phyloP scores from a whole-genome alignment of 768 basidiomycete species.

The Podaxis sp. region DNA sequence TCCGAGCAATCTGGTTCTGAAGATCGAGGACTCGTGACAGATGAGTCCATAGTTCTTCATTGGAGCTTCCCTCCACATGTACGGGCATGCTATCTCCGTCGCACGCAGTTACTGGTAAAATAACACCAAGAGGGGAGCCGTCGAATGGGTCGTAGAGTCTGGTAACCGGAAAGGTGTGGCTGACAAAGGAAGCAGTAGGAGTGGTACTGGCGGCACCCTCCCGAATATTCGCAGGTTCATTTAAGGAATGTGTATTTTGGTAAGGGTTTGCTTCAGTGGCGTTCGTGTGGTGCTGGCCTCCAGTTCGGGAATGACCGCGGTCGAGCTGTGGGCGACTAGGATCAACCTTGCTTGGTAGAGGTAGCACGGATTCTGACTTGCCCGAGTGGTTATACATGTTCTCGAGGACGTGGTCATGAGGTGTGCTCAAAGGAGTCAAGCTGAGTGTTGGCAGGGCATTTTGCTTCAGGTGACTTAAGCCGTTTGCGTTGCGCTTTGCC shows the following conservation, averaged over 20 bases:
- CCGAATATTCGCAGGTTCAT: conserved; percentile 5
- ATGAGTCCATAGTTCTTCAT: conserved; percentile 62
- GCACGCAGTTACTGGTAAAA: background rate
- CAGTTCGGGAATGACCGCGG: background rate
- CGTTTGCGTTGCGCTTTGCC: conserved; percentile 4
- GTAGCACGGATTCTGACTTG: conserved; percentile 6
- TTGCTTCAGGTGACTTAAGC: conserved; percentile 5
- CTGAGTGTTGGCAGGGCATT: background rate
- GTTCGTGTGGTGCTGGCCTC: background rate
- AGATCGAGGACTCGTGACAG: conserved; percentile 68
- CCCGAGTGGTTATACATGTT: conserved; percentile 4
- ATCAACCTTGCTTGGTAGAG: conserved; percentile 2
- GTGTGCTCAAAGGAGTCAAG: conserved; percentile 9
- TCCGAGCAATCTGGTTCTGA: conserved; percentile 67
- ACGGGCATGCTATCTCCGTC: background rate
- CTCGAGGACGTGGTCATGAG: conserved; percentile 10
- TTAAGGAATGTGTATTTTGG: background rate
- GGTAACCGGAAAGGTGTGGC: conserved; percentile 13
- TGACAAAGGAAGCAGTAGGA: background rate
- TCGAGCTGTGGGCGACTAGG: background rate
- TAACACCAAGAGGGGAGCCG: conserved; percentile 24
- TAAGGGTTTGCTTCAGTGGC: background rate
- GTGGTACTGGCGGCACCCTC: conserved; percentile 7
- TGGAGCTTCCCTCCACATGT: background rate
- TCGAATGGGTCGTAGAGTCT: conserved; percentile 29